phyloP scores from a whole-genome alignment of 352 stramenopile genomes.

The Aphanomyces stellatus region DNA sequence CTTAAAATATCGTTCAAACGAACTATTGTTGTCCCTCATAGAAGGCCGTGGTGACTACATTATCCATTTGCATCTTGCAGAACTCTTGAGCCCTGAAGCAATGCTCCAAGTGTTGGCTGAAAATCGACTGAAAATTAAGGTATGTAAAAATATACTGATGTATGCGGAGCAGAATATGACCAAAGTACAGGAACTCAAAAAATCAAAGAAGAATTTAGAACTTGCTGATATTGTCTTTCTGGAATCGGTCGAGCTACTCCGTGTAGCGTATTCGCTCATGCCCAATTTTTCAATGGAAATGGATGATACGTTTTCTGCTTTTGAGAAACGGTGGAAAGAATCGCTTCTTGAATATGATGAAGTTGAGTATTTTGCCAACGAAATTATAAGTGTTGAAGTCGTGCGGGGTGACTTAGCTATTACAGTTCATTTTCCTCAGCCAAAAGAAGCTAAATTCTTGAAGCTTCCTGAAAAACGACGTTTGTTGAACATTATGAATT shows the following conservation, averaged over 20 bases:
- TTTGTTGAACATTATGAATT: constrained; percentile 15
- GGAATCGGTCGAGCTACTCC: constrained; percentile 7
- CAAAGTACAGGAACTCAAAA: background rate
- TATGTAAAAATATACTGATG: too few species aligned
- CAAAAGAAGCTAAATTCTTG: constrained; percentile 16
- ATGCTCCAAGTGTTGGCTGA: background rate
- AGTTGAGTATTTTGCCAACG: constrained; percentile 7
- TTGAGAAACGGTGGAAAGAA: constrained; percentile 7
- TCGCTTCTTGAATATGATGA: background rate
- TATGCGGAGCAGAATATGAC: background rate
- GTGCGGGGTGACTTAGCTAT: constrained; percentile 9
- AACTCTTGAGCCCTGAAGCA: background rate
- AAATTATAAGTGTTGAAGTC: constrained; percentile 17
- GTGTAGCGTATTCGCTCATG: constrained; percentile 15
- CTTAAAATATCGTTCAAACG: background rate
- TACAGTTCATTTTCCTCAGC: constrained; percentile 14
- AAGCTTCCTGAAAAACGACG: constrained; percentile 5
- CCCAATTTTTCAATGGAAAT: background rate
- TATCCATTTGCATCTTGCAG: background rate
- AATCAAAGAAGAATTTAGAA: background rate
- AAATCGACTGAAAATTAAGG: constrained; percentile 1
- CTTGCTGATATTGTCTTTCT: background rate
- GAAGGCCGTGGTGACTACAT: constrained; percentile 10
- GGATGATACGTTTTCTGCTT: background rate
- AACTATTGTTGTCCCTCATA: constrained; percentile 5